A percentile compares a stretch with the other conserved stretches of the same genome.
Evolutionary conservation across 2,329 filamentous ascomycete genomes (phyloP).

Genomic region (Pleomassaria siparia): DNA sequence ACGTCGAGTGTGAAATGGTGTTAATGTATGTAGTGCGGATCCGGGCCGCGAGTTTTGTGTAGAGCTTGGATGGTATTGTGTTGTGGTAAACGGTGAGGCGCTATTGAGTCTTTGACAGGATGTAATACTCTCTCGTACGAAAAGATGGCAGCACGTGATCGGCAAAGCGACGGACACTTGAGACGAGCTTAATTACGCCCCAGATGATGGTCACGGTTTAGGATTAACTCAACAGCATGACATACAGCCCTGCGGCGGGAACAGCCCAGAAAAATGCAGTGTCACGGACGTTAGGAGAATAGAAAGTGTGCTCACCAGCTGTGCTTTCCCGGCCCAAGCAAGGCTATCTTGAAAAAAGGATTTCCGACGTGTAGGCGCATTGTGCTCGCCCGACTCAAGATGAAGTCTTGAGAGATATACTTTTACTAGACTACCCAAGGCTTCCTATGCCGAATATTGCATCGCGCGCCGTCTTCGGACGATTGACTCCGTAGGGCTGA

Average conservation of each 20-base stretch:
- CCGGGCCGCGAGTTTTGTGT: neutral
- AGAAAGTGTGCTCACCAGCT: neutral
- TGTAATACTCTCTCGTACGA: constrained; percentile 9
- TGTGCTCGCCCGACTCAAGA: neutral
- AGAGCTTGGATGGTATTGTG: constrained; percentile 7
- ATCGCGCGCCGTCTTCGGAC: neutral
- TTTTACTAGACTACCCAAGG: neutral
- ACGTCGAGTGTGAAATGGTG: neutral
- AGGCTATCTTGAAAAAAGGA: neutral
- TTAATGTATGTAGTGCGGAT: neutral
- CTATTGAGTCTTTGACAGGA: constrained; percentile 1
- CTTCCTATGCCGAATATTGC: neutral
- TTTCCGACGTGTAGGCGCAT: neutral
- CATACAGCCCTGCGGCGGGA: constrained; percentile 8
- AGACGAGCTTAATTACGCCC: constrained; percentile 11
- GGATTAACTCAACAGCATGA: constrained; percentile 7
- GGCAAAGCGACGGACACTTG: constrained; percentile 6
- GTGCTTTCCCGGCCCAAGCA: neutral
- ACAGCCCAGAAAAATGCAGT: neutral
- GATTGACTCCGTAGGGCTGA: neutral
- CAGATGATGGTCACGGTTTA: neutral
- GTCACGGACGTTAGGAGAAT: neutral
- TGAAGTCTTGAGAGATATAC: neutral
- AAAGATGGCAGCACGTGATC: constrained; percentile 7
- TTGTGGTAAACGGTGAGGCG: constrained; percentile 3